Base-by-base conservation (phyloP, 208 protist genomes). In the Crithidia bombi region DNA sequence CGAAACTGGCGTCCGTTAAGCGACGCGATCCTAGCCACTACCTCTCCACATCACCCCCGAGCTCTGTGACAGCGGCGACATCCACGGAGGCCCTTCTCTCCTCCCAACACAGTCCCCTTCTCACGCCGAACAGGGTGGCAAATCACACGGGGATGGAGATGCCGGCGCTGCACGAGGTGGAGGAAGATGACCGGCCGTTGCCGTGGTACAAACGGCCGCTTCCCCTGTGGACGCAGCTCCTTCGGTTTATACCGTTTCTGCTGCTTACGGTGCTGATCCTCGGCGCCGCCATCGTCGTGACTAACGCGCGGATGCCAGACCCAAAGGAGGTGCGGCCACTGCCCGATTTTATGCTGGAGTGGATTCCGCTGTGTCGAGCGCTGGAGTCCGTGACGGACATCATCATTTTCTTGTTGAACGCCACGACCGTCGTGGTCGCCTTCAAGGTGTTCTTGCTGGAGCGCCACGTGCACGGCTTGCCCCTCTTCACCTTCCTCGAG, bases 291-390 rank as follows among this genome's bases (percentile, higher is more conserved):
- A 67, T 96, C 21, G 23, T 90, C 12, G 56, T 96, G 19, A 90
- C 91, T 0, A 85, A 94, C 66, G 77, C 19, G 43, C 86, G 89
- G 0, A 96, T 96, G 91, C 91, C 91, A 9, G 73, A 89, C 26
- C 90, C 90, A 6, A 28, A 79, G 41, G 21, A 76, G 19, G 80
- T 86, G 52, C 72, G 51, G 5, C 87, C 82, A 21, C 80, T 96
- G 36, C 88, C 89, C 14, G 91, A 96, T 51, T 63, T 94, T 28
- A 52, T 85, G 23, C 81, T 95, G 38, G 87, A 96, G 41, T 46
- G 81, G 46, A 70, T 94, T 32, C 79, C 84, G 23, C 83, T 86
- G 44, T 54, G 92, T 55, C 26, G 35, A 0, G 69, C 33, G 52
- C 12, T 93, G 19, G 82, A 89, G 72, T 15, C 55, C 1, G 28